These are phyloP conservation scores for Candida albicans DNA, from an alignment of 1,139 yeast genomes.

Conservation along the genomic window DNA sequence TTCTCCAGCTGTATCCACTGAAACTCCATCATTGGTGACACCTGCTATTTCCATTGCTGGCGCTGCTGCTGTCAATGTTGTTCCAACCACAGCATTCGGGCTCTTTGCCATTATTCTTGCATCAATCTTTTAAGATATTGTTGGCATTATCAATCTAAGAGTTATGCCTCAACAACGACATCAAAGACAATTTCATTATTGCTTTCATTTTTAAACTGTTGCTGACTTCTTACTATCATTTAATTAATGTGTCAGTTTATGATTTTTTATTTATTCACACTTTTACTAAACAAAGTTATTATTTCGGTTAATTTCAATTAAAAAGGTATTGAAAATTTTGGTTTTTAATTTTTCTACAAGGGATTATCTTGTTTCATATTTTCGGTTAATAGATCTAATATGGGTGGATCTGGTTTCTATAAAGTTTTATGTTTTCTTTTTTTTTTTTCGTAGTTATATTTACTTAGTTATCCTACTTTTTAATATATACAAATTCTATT, in stretches of 20 bases:
- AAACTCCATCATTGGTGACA: slow-evolving; percentile 18
- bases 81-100: slow-evolving; percentile 6
- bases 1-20: slow-evolving; percentile 14
- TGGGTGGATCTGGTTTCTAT: too few relatives aligned
- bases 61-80: slow-evolving; percentile 21
- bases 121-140: slow-evolving; percentile 2
- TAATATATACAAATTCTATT: too few relatives aligned
- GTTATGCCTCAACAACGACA: too few relatives aligned
- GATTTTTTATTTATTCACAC: neutral
- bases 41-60: slow-evolving; percentile 17
- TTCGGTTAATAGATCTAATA: too few relatives aligned
- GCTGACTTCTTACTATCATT: neutral
- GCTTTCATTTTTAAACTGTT: slow-evolving; percentile 1
- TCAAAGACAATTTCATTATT: neutral
- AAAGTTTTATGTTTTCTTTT: too few relatives aligned
- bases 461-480: too few relatives aligned
- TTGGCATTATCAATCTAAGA: neutral
- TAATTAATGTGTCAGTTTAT: neutral
- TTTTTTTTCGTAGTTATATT: too few relatives aligned
- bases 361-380: too few relatives aligned
- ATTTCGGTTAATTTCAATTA: too few relatives aligned
- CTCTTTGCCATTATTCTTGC: slow-evolving; percentile 5
- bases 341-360: too few relatives aligned
- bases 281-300: neutral
- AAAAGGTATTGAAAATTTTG: too few relatives aligned